Evolutionary conservation across 306 rosid genomes (phyloP).

Genomic region (Lupinus albus): DNA sequence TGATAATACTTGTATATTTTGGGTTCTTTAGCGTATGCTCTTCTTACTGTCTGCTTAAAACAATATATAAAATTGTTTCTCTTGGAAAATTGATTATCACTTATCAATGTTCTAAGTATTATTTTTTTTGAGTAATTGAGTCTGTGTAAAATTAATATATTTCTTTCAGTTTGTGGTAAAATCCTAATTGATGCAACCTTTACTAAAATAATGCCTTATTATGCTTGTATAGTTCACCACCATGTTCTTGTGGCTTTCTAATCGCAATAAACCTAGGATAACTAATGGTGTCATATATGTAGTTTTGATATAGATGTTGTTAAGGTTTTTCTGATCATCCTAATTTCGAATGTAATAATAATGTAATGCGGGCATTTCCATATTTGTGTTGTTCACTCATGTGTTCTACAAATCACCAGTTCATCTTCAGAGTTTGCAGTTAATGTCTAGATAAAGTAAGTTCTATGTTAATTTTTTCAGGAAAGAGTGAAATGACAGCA

Average conservation of each 20-base stretch:
- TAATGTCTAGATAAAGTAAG: conserved; percentile 33
- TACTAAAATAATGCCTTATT: conserved; percentile 4
- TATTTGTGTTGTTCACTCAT: conserved; percentile 33
- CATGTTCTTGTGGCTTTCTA: neutral
- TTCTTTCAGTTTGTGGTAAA: conserved; percentile 29
- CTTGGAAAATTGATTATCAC: conserved; percentile 4
- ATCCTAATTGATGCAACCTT: conserved; percentile 22
- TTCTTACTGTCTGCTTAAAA: conserved; percentile 29
- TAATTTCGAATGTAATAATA: conserved; percentile 15
- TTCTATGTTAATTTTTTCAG: conserved; percentile 44
- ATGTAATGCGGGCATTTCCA: conserved; percentile 11
- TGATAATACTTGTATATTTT: conserved; percentile 26
- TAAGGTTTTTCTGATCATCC: conserved; percentile 8
- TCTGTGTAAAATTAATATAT: neutral
- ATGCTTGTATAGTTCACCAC: conserved; percentile 11
- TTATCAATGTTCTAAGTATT: neutral
- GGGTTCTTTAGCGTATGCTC: neutral
- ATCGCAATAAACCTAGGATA: conserved; percentile 29
- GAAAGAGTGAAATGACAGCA: conserved; percentile 51
- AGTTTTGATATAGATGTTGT: conserved; percentile 7
- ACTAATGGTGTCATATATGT: conserved; percentile 25
- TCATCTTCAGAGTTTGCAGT: conserved; percentile 29
- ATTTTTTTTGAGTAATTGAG: conserved; percentile 15
- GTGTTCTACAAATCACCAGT: conserved; percentile 29
- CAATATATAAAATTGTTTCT: neutral